A percentile compares a stretch with the other conserved stretches of the same genome.
Evolutionary conservation across 345 rosid species (phyloP).

Genomic region (Raphanus sativus): DNA sequence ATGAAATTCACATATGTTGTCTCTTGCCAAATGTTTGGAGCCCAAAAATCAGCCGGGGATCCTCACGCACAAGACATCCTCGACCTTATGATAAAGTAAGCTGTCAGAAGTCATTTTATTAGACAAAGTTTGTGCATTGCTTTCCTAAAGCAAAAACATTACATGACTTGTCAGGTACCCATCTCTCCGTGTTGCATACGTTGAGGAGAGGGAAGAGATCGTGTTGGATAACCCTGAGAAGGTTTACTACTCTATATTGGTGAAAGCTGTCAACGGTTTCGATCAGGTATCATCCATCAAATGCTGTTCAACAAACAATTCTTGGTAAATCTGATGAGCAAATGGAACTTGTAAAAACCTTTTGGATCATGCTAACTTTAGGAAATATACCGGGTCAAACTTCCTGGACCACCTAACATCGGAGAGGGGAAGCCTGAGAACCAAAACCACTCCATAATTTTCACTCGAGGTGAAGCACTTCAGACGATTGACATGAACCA

Average conservation of each 20-base stretch:
- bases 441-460: constrained; percentile 87
- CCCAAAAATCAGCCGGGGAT: constrained; percentile 78
- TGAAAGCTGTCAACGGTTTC: constrained; percentile 70
- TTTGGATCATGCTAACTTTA: constrained; percentile 21
- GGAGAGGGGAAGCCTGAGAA: constrained; percentile 99
- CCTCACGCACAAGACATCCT: constrained; percentile 83
- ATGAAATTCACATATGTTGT: constrained; percentile 82
- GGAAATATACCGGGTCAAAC: constrained; percentile 91
- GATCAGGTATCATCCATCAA: constrained; percentile 61
- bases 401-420: constrained; percentile 89
- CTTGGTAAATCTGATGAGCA: constrained; percentile 6
- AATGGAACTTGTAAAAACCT: neutral
- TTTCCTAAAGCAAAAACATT: constrained; percentile 12
- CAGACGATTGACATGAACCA: constrained; percentile 99
- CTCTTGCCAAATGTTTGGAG: constrained; percentile 85
- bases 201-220: constrained; percentile 89
- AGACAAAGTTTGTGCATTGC: constrained; percentile 16
- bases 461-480: constrained; percentile 96
- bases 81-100: constrained; percentile 80
- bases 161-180: constrained; percentile 61
- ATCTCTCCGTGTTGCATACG: constrained; percentile 89
- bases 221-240: constrained; percentile 42
- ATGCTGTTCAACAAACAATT: neutral
- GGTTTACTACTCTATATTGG: constrained; percentile 80
- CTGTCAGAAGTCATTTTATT: too few species aligned